Evolutionary conservation across 2,329 filamentous ascomycete species (phyloP).

Genomic region (Aspergillus eucalypticola): DNA sequence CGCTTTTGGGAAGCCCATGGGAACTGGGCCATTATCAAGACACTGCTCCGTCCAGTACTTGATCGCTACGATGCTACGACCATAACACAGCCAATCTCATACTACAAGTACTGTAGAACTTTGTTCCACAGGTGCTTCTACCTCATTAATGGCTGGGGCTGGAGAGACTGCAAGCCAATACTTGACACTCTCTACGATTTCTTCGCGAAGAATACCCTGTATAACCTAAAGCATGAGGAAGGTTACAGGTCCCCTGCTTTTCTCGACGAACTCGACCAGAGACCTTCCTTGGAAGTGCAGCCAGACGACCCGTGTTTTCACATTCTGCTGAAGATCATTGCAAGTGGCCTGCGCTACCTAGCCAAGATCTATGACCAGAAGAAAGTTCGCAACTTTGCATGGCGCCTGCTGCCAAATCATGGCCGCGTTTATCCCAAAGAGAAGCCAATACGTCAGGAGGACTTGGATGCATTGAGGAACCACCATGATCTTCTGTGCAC

Average conservation of each 20-base stretch:
- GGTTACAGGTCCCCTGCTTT: slow-evolving; percentile 55
- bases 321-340: slow-evolving; percentile 60
- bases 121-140: slow-evolving; percentile 55
- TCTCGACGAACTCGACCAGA: slow-evolving; percentile 51
- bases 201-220: slow-evolving; percentile 56
- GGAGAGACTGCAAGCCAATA: slow-evolving; percentile 57
- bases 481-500: slow-evolving; percentile 63
- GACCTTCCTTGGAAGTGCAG: slow-evolving; percentile 47
- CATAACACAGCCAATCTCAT: slow-evolving; percentile 42
- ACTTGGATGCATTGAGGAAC: slow-evolving; percentile 60
- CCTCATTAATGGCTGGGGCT: slow-evolving; percentile 58
- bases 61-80: slow-evolving; percentile 48
- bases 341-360: slow-evolving; percentile 52
- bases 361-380: slow-evolving; percentile 50
- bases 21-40: slow-evolving; percentile 54
- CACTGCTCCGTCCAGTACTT: slow-evolving; percentile 50
- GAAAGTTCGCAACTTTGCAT: slow-evolving; percentile 58
- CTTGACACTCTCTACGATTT: slow-evolving; percentile 60
- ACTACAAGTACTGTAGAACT: slow-evolving; percentile 58
- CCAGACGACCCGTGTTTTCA: slow-evolving; percentile 58
- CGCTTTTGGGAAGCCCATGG: slow-evolving; percentile 44
- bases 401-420: slow-evolving; percentile 61
- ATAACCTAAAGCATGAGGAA: slow-evolving; percentile 55
- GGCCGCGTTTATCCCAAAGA: slow-evolving; percentile 63
- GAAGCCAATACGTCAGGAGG: slow-evolving; percentile 52